Conservation (phyloP, 2,329 filamentous ascomycete species). For the Colletotrichum zoysiae region DNA sequence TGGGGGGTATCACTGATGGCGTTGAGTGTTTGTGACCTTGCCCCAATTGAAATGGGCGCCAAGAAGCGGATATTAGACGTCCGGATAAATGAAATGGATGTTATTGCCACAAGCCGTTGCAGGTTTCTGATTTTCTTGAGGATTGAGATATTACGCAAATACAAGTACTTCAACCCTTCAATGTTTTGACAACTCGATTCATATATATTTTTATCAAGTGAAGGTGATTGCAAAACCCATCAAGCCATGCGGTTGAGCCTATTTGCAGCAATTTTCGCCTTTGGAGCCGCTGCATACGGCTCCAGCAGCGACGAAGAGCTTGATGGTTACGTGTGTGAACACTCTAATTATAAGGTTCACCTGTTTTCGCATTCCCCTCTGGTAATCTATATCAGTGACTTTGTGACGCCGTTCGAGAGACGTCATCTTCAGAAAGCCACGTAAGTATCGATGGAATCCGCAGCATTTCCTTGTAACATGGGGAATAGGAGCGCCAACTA, state of each 20-base stretch:
- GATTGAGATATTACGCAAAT: background rate
- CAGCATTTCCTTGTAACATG: background rate
- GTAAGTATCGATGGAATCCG: constrained; percentile 43
- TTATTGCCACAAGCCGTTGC: background rate
- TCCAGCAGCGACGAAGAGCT: background rate
- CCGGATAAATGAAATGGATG: background rate
- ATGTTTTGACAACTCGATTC: too few species aligned
- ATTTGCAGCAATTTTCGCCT: background rate
- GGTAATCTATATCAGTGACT: constrained; percentile 55
- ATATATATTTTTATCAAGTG: background rate
- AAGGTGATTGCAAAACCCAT: background rate
- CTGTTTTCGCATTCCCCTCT: constrained; percentile 54
- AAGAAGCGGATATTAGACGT: background rate
- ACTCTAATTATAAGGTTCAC: constrained; percentile 50
- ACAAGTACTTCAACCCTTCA: background rate
- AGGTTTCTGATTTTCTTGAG: background rate
- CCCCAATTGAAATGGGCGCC: background rate
- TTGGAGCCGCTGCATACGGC: background rate
- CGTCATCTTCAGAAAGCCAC: constrained; percentile 52
- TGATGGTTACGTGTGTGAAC: constrained; percentile 46
- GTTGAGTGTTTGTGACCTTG: background rate
- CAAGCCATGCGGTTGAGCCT: constrained; percentile 3
- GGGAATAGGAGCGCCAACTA: background rate
- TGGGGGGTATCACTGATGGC: background rate
- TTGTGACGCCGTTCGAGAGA: constrained; percentile 53